Base-by-base conservation (phyloP, 345 rosid genomes). In the Luvunga scandens region DNA sequence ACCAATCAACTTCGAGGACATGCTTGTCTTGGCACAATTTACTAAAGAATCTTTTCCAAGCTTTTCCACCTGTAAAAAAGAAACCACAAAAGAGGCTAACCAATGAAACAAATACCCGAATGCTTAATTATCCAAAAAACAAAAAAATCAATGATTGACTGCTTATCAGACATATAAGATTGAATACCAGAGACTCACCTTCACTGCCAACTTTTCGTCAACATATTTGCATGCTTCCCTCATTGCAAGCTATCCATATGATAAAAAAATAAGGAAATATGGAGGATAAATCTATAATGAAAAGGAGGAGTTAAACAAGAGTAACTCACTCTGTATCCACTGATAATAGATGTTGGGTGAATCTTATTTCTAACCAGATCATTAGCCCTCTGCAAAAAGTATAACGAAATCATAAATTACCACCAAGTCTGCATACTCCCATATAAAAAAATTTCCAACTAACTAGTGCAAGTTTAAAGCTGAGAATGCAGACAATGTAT, bases 281-380 rank as follows among this genome's bases (percentile, higher is more conserved):
- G 6, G 25, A 21, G 25, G 39, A 18, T 16, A 55, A 76, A 62
- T 55, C 31, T 63, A 9, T 53, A 25, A 48, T 13, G 64, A 13
- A 66, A 45, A 68, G 69, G 60, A 63, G 7, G 0, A 78, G 13
- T 39, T 14, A 53, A 55, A 25, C 7, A 60, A 34, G 22, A 21
- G 25, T 10, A 39, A 77, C 98, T 68, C 79, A 91, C 98, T 86
- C 99, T 88, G 81, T 80, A 94, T 72, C 99, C 98, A 81, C 96
- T 97, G 81, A 97, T 97, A 66, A 97, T 94, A 33, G 98, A 97
- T 69, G 99, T 94, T 61, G 98, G 98, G 78, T 97, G 98, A 71
- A 97, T 97, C 90, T 94, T 94, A 85, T 97, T 93, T 87, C 98
- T 91, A 83, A 97, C 99, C 64, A 93, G 84, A 85, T 97, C 98